Percentiles rank a stretch among this genome's conserved stretches.
These are phyloP conservation scores for Xylariaceae sp. DNA, from an alignment of 2,329 filamentous ascomycete species.

Conservation along the genomic window DNA sequence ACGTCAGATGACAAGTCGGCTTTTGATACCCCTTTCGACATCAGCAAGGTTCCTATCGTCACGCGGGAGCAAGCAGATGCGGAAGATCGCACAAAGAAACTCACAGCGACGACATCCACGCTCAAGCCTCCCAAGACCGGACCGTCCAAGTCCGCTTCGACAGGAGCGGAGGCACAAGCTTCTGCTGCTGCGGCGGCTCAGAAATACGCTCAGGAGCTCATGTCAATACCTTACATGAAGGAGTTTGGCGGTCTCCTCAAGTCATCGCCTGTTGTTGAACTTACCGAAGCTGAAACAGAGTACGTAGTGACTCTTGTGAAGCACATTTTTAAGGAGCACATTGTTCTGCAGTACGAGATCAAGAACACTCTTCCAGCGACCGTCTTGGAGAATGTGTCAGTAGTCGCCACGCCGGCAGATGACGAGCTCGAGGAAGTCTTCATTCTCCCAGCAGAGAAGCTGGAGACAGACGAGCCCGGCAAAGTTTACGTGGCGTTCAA, in stretches of 20 bases:
- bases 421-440: conserved; percentile 86
- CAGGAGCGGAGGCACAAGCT: conserved; percentile 68
- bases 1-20: conserved; percentile 83
- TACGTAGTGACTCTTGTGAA: conserved; percentile 93
- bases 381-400: conserved; percentile 81
- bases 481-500: conserved; percentile 95
- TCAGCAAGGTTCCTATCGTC: conserved; percentile 84
- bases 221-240: conserved; percentile 85
- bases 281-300: conserved; percentile 95
- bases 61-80: conserved; percentile 94
- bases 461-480: conserved; percentile 79
- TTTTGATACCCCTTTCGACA: conserved; percentile 82
- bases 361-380: conserved; percentile 95
- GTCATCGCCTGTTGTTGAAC: conserved; percentile 77
- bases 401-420: conserved; percentile 72
- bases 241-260: conserved; percentile 88
- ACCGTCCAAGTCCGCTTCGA: conserved; percentile 64
- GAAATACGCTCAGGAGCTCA: conserved; percentile 81
- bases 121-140: conserved; percentile 87
- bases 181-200: conserved; percentile 75
- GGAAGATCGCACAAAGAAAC: conserved; percentile 94
- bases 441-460: conserved; percentile 80
- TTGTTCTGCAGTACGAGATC: conserved; percentile 93
- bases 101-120: conserved; percentile 84
- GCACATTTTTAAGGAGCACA: conserved; percentile 95